A percentile compares a stretch with the other conserved stretches of the same genome.
These are phyloP conservation scores for Elsinoe necatrix DNA, from an alignment of 2,329 filamentous ascomycete species.

Conservation along the genomic window DNA sequence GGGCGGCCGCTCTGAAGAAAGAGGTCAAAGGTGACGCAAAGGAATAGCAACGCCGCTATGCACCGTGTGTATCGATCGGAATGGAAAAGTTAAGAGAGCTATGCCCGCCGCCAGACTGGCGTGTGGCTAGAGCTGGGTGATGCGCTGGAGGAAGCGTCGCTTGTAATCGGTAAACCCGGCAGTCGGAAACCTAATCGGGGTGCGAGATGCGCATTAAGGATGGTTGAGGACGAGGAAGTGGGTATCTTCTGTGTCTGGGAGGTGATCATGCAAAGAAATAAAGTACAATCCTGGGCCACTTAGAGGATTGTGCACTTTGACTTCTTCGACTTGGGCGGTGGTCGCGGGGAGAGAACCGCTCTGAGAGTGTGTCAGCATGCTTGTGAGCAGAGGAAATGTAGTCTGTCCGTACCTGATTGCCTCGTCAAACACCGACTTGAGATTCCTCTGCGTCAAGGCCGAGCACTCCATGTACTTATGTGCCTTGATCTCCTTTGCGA, in stretches of 20 bases:
- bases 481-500: conserved; percentile 88
- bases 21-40: neutral
- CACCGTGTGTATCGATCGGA: conserved; percentile 8
- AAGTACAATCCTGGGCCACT: conserved; percentile 14
- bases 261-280: neutral
- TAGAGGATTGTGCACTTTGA: conserved; percentile 62
- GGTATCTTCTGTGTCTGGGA: conserved; percentile 5
- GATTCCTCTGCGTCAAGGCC: conserved; percentile 86
- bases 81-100: neutral
- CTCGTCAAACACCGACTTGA: conserved; percentile 98
- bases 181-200: neutral
- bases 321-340: conserved; percentile 52
- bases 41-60: conserved; percentile 15
- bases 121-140: neutral
- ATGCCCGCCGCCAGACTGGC: neutral
- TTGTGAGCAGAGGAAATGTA: neutral
- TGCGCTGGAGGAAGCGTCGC: neutral
- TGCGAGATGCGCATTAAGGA: neutral
- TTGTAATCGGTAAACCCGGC: neutral
- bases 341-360: conserved; percentile 62
- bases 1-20: neutral
- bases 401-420: conserved; percentile 71
- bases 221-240: neutral
- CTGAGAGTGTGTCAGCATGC: conserved; percentile 34
- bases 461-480: conserved; percentile 98